Conservation (phyloP, 1,284 basidiomycete genomes). For the Puccinia hordei region DNA sequence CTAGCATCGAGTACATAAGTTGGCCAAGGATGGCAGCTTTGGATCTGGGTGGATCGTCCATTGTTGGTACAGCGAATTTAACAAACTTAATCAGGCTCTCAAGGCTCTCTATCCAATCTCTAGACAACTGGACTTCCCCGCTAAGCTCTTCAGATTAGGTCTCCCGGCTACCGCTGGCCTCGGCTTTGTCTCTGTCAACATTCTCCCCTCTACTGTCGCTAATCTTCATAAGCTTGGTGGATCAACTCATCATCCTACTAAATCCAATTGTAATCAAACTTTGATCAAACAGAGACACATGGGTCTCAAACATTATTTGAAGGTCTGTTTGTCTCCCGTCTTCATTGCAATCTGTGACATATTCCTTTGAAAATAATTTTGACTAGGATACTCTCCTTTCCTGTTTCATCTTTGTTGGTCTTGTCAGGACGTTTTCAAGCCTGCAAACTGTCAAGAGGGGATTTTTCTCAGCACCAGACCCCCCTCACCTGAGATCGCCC, state of each 20-base stretch:
- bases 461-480: too few relatives aligned
- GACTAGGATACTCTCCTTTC: too few relatives aligned
- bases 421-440: too few relatives aligned
- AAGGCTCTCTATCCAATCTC: conserved; percentile 72
- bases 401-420: too few relatives aligned
- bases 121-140: conserved; percentile 77
- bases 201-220: neutral
- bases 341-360: too few relatives aligned
- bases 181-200: conserved; percentile 10
- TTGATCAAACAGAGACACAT: conserved; percentile 78
- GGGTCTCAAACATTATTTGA: conserved; percentile 83
- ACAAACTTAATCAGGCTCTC: conserved; percentile 79
- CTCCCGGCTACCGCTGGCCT: conserved; percentile 10
- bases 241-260: conserved; percentile 55
- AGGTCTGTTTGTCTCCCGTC: conserved; percentile 62
- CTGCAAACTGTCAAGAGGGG: too few relatives aligned
- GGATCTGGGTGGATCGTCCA: conserved; percentile 86
- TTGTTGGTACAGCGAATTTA: conserved; percentile 90
- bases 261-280: conserved; percentile 62
- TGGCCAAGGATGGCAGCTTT: conserved; percentile 72
- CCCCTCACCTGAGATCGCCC: too few relatives aligned
- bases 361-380: too few relatives aligned
- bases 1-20: conserved; percentile 69
- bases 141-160: conserved; percentile 81
- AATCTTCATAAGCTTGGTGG: neutral